Conservation (phyloP, 2,329 filamentous ascomycete genomes). For the Pyrenophora teres region DNA sequence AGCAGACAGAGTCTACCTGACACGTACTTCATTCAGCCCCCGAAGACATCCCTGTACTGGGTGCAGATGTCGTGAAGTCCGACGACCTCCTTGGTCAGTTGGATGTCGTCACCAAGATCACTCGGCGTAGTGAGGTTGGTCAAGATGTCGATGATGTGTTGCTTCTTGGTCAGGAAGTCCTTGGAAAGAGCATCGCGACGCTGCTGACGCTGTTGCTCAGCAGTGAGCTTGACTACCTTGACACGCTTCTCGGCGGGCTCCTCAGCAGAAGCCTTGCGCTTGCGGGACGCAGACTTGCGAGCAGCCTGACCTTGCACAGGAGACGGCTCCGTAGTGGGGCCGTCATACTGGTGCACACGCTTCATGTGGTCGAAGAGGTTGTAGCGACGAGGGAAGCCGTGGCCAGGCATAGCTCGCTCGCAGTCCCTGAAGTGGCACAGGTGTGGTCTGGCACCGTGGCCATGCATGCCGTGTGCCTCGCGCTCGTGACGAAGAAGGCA, state of each 20-base stretch:
- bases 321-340: constrained; percentile 39
- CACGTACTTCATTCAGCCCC: constrained; percentile 36
- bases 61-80: constrained; percentile 43
- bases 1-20: constrained; percentile 25
- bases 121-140: constrained; percentile 39
- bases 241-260: constrained; percentile 42
- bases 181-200: constrained; percentile 37
- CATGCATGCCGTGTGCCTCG: constrained; percentile 94
- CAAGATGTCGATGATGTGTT: constrained; percentile 41
- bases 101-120: constrained; percentile 42
- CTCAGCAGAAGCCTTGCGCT: constrained; percentile 43
- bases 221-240: constrained; percentile 37
- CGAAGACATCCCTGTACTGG: constrained; percentile 38
- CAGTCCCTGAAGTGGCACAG: constrained; percentile 83
- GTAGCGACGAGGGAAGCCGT: constrained; percentile 93
- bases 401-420: constrained; percentile 78
- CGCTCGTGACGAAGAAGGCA: constrained; percentile 93
- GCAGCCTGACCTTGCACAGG: constrained; percentile 30
- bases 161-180: constrained; percentile 43
- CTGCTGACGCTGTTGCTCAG: constrained; percentile 43
- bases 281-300: constrained; percentile 38
- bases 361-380: constrained; percentile 98
- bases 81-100: constrained; percentile 43
- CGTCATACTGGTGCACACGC: constrained; percentile 74
- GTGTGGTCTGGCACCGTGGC: constrained; percentile 90